Conservation (phyloP, 805 yeast species). For the Starmerella gropengiesseri region DNA sequence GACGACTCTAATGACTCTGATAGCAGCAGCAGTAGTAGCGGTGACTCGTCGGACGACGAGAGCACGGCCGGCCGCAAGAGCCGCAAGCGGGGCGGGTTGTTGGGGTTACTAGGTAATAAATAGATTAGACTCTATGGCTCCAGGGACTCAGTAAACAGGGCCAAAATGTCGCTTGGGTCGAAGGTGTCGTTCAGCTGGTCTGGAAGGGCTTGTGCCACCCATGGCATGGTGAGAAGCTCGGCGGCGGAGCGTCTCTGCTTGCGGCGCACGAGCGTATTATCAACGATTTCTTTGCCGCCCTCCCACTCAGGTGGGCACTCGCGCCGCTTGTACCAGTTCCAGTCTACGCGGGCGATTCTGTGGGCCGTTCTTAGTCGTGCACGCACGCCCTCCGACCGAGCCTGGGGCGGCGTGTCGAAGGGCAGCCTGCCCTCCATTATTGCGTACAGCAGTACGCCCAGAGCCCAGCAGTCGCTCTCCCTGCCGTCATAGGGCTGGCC, state of each 20-base stretch:
- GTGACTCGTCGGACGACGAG: conserved; percentile 4
- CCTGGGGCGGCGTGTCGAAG: conserved; percentile 65
- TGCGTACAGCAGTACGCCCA: conserved; percentile 83
- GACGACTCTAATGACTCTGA: conserved; percentile 3
- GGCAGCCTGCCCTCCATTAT: conserved; percentile 80
- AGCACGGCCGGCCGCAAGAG: not conserved
- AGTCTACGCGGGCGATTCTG: conserved; percentile 81
- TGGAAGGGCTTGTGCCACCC: conserved; percentile 28
- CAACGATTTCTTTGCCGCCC: conserved; percentile 43
- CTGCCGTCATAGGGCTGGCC: conserved; percentile 88
- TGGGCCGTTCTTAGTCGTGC: conserved; percentile 58
- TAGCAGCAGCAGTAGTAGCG: conserved; percentile 6
- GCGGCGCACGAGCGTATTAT: conserved; percentile 38
- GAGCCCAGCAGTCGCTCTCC: conserved; percentile 86
- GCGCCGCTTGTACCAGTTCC: conserved; percentile 64
- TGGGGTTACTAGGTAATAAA: conserved; percentile 1
- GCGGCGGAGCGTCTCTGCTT: conserved; percentile 35
- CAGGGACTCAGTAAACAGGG: no score
- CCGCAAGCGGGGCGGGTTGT: conserved; percentile 4
- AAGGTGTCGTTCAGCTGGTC: conserved; percentile 5
- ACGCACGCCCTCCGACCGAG: conserved; percentile 26
- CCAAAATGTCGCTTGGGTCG: conserved; percentile 9
- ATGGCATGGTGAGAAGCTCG: conserved; percentile 30
- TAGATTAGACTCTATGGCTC: no score
- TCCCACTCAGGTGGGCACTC: conserved; percentile 36